Conservation (phyloP, 2,329 filamentous ascomycete genomes). For the Pseudofabraea citricarpa region DNA sequence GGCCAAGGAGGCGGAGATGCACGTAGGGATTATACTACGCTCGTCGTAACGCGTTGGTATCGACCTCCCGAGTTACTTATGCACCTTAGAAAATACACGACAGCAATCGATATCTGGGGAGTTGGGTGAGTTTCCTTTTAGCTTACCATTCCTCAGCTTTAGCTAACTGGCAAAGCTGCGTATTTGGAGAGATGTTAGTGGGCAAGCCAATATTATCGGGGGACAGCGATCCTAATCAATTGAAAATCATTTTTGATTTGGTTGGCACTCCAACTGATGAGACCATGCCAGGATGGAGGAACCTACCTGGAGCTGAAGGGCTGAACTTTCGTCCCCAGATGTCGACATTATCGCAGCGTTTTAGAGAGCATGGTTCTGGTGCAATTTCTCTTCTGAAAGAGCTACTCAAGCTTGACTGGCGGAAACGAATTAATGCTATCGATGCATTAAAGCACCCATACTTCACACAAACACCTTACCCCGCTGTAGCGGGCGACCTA, state of each 20-base stretch:
- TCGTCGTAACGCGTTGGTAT: slow-evolving; percentile 97
- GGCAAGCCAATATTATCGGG: slow-evolving; percentile 90
- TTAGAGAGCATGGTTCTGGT: slow-evolving; percentile 68
- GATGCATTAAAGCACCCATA: slow-evolving; percentile 92
- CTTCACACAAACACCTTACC: slow-evolving; percentile 74
- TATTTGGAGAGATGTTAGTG: slow-evolving; percentile 96
- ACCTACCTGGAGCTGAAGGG: slow-evolving; percentile 75
- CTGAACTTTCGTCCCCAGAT: slow-evolving; percentile 57
- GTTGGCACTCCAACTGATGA: slow-evolving; percentile 86
- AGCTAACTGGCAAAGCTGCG: slow-evolving; percentile 61
- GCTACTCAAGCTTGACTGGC: slow-evolving; percentile 85
- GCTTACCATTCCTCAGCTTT: slow-evolving; percentile 15
- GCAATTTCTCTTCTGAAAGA: slow-evolving; percentile 79
- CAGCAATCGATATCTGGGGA: slow-evolving; percentile 97
- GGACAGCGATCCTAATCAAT: slow-evolving; percentile 82
- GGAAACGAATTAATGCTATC: slow-evolving; percentile 81
- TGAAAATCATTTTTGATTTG: slow-evolving; percentile 89
- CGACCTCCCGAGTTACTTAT: slow-evolving; percentile 88
- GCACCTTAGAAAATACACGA: slow-evolving; percentile 87
- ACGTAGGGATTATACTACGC: slow-evolving; percentile 85
- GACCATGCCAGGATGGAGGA: slow-evolving; percentile 87
- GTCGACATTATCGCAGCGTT: slow-evolving; percentile 66
- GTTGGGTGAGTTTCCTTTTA: slow-evolving; percentile 65
- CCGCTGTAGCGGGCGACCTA: slow-evolving; percentile 79
- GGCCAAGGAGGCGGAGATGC: slow-evolving; percentile 81